phyloP scores from a whole-genome alignment of 2,329 filamentous ascomycete species.

The Periglandula ipomoeae region DNA sequence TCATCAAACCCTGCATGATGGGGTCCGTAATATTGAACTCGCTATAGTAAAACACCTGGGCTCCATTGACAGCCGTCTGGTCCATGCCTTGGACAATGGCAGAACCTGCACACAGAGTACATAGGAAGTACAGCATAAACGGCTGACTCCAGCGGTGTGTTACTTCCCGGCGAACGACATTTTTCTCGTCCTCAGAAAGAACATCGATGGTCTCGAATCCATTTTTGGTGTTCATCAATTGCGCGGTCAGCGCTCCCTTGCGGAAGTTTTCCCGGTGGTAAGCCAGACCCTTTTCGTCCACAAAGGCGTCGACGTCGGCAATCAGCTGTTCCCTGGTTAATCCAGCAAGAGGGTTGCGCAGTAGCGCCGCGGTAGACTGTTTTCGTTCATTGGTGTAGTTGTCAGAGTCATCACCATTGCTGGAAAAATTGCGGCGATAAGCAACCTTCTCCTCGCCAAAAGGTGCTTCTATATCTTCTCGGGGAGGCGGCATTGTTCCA shows the following conservation, averaged over 20 bases:
- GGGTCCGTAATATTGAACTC: constrained; percentile 27
- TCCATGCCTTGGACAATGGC: constrained; percentile 61
- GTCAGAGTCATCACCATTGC: neutral
- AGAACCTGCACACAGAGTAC: constrained; percentile 24
- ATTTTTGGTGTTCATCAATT: constrained; percentile 26
- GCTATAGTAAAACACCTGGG: constrained; percentile 31
- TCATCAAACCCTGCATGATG: constrained; percentile 34
- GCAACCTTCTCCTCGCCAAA: neutral
- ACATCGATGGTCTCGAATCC: constrained; percentile 20
- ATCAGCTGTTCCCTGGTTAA: constrained; percentile 21
- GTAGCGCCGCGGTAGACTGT: constrained; percentile 17
- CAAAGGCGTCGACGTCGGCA: constrained; percentile 27
- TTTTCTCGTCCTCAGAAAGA: constrained; percentile 21
- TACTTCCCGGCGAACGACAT: constrained; percentile 18
- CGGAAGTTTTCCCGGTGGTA: constrained; percentile 36
- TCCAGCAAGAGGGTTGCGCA: constrained; percentile 22
- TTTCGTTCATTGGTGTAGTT: constrained; percentile 2
- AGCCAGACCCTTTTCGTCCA: constrained; percentile 22
- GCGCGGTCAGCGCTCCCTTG: constrained; percentile 42
- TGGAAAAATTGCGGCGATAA: neutral
- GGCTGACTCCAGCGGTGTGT: constrained; percentile 24
- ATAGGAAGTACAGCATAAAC: constrained; percentile 25
- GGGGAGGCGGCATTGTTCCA: neutral
- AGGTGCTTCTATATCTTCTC: neutral
- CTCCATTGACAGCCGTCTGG: constrained; percentile 56